Evolutionary conservation across 768 basidiomycete genomes (phyloP).

Genomic region (Mycena floridula): DNA sequence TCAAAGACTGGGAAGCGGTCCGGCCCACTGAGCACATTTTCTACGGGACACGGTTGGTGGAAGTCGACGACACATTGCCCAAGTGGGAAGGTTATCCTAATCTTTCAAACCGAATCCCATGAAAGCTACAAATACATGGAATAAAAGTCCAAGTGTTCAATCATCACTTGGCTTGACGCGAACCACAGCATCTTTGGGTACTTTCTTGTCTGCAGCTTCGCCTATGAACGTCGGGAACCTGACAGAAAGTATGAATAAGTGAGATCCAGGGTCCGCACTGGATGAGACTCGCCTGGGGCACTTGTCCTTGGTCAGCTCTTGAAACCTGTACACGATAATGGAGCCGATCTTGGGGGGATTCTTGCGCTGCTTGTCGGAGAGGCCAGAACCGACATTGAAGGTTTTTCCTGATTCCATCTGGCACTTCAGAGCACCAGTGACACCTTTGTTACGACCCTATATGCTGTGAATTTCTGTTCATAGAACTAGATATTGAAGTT

Average conservation of each 20-base stretch:
- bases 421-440: constrained; percentile 45
- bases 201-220: constrained; percentile 44
- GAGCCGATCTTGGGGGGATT: constrained; percentile 49
- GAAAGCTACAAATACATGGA: too few relatives aligned
- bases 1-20: constrained; percentile 46
- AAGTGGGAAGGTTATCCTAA: constrained; percentile 45
- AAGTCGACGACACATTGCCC: constrained; percentile 46
- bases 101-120: too few relatives aligned
- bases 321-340: constrained; percentile 54
- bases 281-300: constrained; percentile 39
- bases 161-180: constrained; percentile 30
- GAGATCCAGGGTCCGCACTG: not conserved
- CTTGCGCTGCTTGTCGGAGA: constrained; percentile 46
- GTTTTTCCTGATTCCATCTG: constrained; percentile 57
- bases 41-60: constrained; percentile 56
- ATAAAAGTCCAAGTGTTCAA: not conserved
- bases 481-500: too few relatives aligned
- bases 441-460: constrained; percentile 42
- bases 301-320: constrained; percentile 50
- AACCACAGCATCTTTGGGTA: constrained; percentile 50
- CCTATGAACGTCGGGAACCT: constrained; percentile 54
- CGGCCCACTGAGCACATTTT: constrained; percentile 63
- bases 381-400: constrained; percentile 52
- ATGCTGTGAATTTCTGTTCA: too few relatives aligned
- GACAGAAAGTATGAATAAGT: not conserved